phyloP scores from a whole-genome alignment of 2,329 filamentous ascomycete species.

The Diaporthe velutina region DNA sequence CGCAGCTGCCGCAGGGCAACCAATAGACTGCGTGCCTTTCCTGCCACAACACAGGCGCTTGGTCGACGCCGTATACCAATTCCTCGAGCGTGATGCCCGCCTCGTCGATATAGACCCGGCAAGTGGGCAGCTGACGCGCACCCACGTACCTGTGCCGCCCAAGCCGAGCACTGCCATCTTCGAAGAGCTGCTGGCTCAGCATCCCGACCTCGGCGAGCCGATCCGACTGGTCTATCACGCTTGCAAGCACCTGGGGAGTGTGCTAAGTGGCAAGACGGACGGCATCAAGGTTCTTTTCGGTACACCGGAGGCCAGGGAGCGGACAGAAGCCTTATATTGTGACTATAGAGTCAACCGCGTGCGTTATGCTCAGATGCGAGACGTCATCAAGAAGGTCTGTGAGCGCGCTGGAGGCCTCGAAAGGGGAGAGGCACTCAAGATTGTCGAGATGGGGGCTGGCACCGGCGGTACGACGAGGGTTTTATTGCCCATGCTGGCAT shows the following conservation, averaged over 20 bases:
- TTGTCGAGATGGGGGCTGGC: conserved; percentile 50
- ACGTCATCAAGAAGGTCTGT: background rate
- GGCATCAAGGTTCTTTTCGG: conserved; percentile 42
- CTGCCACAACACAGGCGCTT: conserved; percentile 47
- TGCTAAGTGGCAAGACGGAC: conserved; percentile 39
- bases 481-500: conserved; percentile 44
- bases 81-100: conserved; percentile 49
- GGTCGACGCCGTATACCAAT: conserved; percentile 48
- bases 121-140: conserved; percentile 43
- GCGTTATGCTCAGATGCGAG: background rate
- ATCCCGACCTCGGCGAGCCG: conserved; percentile 46
- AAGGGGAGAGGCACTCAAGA: conserved; percentile 41
- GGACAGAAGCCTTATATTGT: background rate
- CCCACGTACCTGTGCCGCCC: conserved; percentile 42
- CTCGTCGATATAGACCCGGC: conserved; percentile 45
- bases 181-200: conserved; percentile 44
- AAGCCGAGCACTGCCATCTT: conserved; percentile 45
- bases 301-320: conserved; percentile 8
- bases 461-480: conserved; percentile 46
- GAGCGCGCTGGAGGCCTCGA: background rate
- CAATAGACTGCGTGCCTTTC: conserved; percentile 44
- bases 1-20: conserved; percentile 45
- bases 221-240: conserved; percentile 40
- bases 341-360: background rate
- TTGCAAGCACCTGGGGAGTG: conserved; percentile 37